These are phyloP conservation scores for Ophiostoma sp. DNA, from an alignment of 2,329 filamentous ascomycete species.

Conservation along the genomic window DNA sequence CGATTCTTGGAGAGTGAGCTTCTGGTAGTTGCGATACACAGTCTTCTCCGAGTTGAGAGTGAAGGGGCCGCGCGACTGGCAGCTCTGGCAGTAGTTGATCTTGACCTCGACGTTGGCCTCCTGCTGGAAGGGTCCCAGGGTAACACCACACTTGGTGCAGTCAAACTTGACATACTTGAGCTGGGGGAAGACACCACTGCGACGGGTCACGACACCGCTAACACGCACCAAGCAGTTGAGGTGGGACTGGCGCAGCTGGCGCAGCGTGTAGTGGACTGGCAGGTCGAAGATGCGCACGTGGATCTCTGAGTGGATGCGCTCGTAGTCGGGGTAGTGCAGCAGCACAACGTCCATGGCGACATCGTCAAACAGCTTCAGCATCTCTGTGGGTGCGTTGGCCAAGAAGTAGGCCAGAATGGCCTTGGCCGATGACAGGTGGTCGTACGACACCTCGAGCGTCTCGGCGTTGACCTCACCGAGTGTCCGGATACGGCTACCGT, in stretches of 20 bases:
- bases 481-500: slow-evolving; percentile 87
- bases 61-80: slow-evolving; percentile 91
- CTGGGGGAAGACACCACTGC: slow-evolving; percentile 94
- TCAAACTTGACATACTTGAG: slow-evolving; percentile 98
- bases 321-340: slow-evolving; percentile 94
- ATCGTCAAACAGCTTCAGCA: slow-evolving; percentile 92
- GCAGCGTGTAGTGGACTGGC: slow-evolving; percentile 89
- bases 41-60: slow-evolving; percentile 96
- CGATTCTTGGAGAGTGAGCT: slow-evolving; percentile 92
- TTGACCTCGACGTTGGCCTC: slow-evolving; percentile 96
- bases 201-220: slow-evolving; percentile 87
- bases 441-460: slow-evolving; percentile 91
- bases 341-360: slow-evolving; percentile 95
- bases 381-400: slow-evolving; percentile 90
- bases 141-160: slow-evolving; percentile 86
- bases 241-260: slow-evolving; percentile 90
- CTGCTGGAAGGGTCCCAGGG: slow-evolving; percentile 92
- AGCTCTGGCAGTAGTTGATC: slow-evolving; percentile 93
- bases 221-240: slow-evolving; percentile 94
- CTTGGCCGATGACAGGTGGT: slow-evolving; percentile 83
- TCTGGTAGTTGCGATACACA: slow-evolving; percentile 97
- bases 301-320: slow-evolving; percentile 94
- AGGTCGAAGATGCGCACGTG: slow-evolving; percentile 95
- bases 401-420: slow-evolving; percentile 93
- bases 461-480: slow-evolving; percentile 97